Conservation (phyloP, 2,329 filamentous ascomycete genomes). For the Penicillium occitanis region DNA sequence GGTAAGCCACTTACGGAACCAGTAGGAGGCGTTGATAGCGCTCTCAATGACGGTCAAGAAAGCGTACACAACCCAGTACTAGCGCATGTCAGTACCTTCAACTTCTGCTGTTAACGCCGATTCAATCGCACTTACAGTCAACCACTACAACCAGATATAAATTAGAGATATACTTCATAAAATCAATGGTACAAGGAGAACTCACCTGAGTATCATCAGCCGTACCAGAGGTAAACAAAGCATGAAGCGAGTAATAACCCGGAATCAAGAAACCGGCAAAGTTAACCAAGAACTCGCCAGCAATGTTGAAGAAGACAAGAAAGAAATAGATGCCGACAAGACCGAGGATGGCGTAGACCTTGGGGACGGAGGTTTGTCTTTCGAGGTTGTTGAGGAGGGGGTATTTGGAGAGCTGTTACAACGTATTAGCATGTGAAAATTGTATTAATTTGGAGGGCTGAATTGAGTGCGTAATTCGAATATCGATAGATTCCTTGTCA, state of each 20-base stretch:
- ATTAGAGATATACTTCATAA: neutral
- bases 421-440: too few species aligned
- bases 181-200: neutral
- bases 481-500: neutral
- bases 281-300: slow-evolving; percentile 67
- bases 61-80: slow-evolving; percentile 69
- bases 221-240: slow-evolving; percentile 61
- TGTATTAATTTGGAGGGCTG: too few species aligned
- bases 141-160: slow-evolving; percentile 52
- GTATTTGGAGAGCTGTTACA: slow-evolving; percentile 63
- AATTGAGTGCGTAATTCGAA: neutral
- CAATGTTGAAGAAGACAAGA: slow-evolving; percentile 71
- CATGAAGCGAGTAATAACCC: slow-evolving; percentile 65
- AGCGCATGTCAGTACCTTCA: slow-evolving; percentile 12
- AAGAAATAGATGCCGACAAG: slow-evolving; percentile 67
- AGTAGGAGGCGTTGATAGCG: slow-evolving; percentile 65
- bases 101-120: neutral
- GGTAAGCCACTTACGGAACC: slow-evolving; percentile 56
- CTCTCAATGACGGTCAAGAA: slow-evolving; percentile 67
- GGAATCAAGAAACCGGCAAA: slow-evolving; percentile 65
- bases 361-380: slow-evolving; percentile 66
- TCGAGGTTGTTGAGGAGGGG: slow-evolving; percentile 66
- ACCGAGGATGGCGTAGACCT: slow-evolving; percentile 66
- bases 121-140: slow-evolving; percentile 51
- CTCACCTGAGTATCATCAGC: slow-evolving; percentile 65